These are phyloP conservation scores for Suillus subalutaceus DNA, from an alignment of 768 basidiomycete genomes.

Conservation along the genomic window DNA sequence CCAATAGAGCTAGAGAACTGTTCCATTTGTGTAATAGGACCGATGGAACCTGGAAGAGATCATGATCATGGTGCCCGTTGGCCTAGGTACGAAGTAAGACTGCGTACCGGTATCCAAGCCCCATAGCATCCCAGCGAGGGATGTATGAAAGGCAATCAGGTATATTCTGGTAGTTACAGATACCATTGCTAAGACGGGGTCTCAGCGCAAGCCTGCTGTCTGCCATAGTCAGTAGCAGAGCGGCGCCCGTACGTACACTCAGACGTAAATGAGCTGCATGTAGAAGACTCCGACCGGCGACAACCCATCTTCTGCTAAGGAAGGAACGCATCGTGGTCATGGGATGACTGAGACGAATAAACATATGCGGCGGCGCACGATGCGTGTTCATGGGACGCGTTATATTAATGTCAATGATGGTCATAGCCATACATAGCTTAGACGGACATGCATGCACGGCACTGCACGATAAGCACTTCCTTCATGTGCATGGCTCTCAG, in stretches of 20 bases:
- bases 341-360: not conserved
- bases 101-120: constrained; percentile 34
- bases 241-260: not conserved
- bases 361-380: not conserved
- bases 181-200: constrained; percentile 14
- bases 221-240: constrained; percentile 2
- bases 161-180: constrained; percentile 24
- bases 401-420: too few species aligned
- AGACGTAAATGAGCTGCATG: not conserved
- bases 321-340: not conserved
- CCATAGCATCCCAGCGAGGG: constrained; percentile 33
- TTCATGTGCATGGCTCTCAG: not conserved
- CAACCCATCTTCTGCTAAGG: not conserved
- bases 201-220: not conserved
- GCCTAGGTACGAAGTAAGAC: not conserved
- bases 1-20: constrained; percentile 45
- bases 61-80: not conserved
- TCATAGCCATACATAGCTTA: not conserved
- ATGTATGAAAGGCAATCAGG: constrained; percentile 28
- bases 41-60: constrained; percentile 35
- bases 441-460: not conserved
- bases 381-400: not conserved
- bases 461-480: not conserved
- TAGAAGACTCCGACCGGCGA: not conserved
- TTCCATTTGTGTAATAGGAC: constrained; percentile 50